Evolutionary conservation across 140 eudicot species (phyloP), one percentile per base, ranked within the genome.

Genomic region (Flaveria floridana): DNA sequence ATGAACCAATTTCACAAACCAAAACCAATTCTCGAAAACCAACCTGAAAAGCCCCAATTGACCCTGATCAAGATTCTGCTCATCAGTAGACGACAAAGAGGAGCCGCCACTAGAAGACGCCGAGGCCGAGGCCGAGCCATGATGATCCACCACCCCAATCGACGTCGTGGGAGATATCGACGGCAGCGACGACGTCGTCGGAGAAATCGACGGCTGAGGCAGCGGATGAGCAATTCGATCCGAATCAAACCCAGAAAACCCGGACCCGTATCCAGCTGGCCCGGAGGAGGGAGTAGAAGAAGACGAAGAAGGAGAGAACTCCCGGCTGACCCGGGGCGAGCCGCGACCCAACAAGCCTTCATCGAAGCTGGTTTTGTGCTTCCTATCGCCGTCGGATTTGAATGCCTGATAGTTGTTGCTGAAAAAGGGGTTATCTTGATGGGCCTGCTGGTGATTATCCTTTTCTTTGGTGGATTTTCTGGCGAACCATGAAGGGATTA

Each of bases 91-190:
- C 23, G 96, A 89, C 34, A 86, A 96, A 51, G 95, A 90, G 0
- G 96, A 93, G 75, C 98, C 87, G 14, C 81, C 88, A 77, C 98
- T 93, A 0, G 99, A 94, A 15, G 97, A 87, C 37, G 76, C 89
- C 65, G 84, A 84, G 75, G 52, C 96, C 6, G 37, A 30, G 37
- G 41, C 41, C 8, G 41, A 34, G 7, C 8, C 41, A 34, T 34
- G 41, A 34, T 0, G 41, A 34, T 34, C 41, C 41, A 34, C 8
- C 41, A 34, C 41, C 7, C 41, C 41, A 34, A 34, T 5, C 41
- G 41, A 34, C 41, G 41, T 34, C 18, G 68, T 79, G 20, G 44
- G 97, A 18, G 97, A 85, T n/a, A 68, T 4, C 6, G 42, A 12
- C 58, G 73, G 73, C 39, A 72, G 14, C 55, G 80, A 61, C 6